Percentiles rank a stretch among this genome's conserved stretches.
Evolutionary conservation across 768 basidiomycete species (phyloP).

Genomic region (Mycena albidolilacea): DNA sequence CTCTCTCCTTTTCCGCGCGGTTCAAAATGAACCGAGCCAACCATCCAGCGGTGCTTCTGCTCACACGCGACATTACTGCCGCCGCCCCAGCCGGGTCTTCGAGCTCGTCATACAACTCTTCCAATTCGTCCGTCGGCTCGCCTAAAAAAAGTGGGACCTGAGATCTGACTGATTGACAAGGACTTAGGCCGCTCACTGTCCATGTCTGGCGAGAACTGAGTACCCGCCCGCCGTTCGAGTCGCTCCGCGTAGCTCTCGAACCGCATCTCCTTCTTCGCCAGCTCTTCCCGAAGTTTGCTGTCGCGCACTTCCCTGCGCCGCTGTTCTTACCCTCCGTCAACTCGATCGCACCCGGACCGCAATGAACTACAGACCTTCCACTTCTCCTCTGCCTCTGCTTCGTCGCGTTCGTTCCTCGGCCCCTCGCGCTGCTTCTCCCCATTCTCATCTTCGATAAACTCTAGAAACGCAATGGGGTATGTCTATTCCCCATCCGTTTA

Average conservation of each 20-base stretch:
- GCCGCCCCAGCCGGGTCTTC: conserved; percentile 68
- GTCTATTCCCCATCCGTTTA: conserved; percentile 53
- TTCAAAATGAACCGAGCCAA: conserved; percentile 68
- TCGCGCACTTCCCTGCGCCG: conserved; percentile 71
- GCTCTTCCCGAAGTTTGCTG: conserved; percentile 67
- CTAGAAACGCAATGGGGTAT: conserved; percentile 86
- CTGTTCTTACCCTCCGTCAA: conserved; percentile 53
- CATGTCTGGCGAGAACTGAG: conserved; percentile 55
- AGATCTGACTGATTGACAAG: conserved; percentile 14
- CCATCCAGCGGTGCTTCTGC: conserved; percentile 70
- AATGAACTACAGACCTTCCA: conserved; percentile 74
- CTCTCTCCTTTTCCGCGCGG: conserved; percentile 63
- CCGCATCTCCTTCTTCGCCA: conserved; percentile 67
- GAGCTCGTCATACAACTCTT: conserved; percentile 74
- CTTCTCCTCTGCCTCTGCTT: conserved; percentile 66
- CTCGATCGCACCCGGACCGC: conserved; percentile 9
- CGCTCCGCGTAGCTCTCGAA: conserved; percentile 77
- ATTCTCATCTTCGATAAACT: conserved; percentile 67
- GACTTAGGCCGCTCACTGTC: conserved; percentile 54
- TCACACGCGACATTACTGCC: conserved; percentile 58
- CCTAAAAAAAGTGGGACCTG: conserved; percentile 44
- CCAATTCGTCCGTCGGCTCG: conserved; percentile 63
- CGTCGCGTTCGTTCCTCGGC: conserved; percentile 80
- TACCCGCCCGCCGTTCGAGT: conserved; percentile 70
- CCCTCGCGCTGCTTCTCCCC: conserved; percentile 69